Evolutionary conservation across 805 yeast species (phyloP), one percentile per base, ranked within the genome.

Genomic region (Jamesozyma hellenica): DNA sequence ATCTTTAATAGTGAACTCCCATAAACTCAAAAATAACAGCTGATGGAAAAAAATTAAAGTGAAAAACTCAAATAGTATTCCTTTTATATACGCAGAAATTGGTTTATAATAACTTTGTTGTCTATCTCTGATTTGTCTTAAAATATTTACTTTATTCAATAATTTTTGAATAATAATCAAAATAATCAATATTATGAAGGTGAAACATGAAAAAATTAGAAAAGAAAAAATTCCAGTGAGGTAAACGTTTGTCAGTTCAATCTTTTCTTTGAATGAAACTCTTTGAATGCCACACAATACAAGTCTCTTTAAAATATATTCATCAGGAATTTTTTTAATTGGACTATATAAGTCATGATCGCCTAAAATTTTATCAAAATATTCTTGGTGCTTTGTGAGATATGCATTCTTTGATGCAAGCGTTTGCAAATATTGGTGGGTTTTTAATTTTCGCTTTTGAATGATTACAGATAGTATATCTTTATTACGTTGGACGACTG

Each of bases 251-350:
- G 96, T 79, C 49, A 88, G 71, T 63, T 90, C 98, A 49, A 90
- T 87, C 15, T 74, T 73, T 11, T 95, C 83, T 50, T 81, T 64
- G 57, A 68, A 90, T 0, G 96, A 78, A 7, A 90, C 95, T 64
- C 97, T 77, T 60, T 86, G 84, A 44, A 92, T 80, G 48, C 98
- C 98, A 56, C 94, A 75, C 38, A 90, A 65, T 30, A 90, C 78
- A 52, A 90, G 68, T 32, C 85, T 84, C 52, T 80, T 82, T 4
- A 81, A 65, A 2, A 79, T 63, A 34, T 80, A 60, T 30, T 71
- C 61, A 31, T 71, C 65, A 2, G 71, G 57, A 43, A 73, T 73
- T 46, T 73, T 74, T 59, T 88, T 95, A 58, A 79, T 66, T 8
- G 79, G 73, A 15, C 85, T 75, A 59, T 82, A 83, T 30, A 81